Base-by-base conservation (phyloP, 768 basidiomycete genomes). In the Guyanaporus albipodus region DNA sequence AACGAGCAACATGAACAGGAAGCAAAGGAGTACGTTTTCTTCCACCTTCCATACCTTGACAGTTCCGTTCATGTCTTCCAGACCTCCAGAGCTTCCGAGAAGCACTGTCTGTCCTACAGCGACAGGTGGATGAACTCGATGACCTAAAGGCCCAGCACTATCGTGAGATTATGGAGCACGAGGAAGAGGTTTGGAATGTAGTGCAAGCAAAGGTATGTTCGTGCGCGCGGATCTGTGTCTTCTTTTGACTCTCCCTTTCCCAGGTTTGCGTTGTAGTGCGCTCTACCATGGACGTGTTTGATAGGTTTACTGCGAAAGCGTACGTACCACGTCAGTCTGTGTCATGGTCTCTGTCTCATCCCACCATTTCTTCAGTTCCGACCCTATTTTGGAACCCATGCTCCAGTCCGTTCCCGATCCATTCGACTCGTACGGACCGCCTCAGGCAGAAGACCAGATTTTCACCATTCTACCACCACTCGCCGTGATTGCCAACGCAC, bases 181-280 rank as follows among this genome's bases (percentile, higher is more conserved):
- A 96, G 68, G 91, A 94, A 56, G 85, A 95, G 65, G 86, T 91
- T n/a, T 97, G 94, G 94, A 83, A 93, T 57, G 79, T 82, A 12
- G 90, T 95, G 6, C 83, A 94, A 62, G 80, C 75, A 52, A 95
- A 94, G 74, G 87, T 87, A 54, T 64, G 29, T 12, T 45, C 18
- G 29, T 21, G 26, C n/a, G 23, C 28, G 26, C 26, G 6, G 18
- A 14, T n/a, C 23, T 10, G 35, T 24, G 48, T 50, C 29, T 26
- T 50, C 39, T 50, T 43, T 50, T 51, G 35, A 60, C 34, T 31
- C 55, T n/a, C 49, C 48, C 18, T 50, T 8, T 33, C 10, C 29
- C 46, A 87, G 86, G 74, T 83, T 41, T 91, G 85, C 59, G 75
- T 93, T 26, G 85, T 85, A 3, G 86, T 95, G 42, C 84, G 92